Evolutionary conservation across 2,329 filamentous ascomycete genomes (phyloP).

Genomic region (Thelonectria blattea): DNA sequence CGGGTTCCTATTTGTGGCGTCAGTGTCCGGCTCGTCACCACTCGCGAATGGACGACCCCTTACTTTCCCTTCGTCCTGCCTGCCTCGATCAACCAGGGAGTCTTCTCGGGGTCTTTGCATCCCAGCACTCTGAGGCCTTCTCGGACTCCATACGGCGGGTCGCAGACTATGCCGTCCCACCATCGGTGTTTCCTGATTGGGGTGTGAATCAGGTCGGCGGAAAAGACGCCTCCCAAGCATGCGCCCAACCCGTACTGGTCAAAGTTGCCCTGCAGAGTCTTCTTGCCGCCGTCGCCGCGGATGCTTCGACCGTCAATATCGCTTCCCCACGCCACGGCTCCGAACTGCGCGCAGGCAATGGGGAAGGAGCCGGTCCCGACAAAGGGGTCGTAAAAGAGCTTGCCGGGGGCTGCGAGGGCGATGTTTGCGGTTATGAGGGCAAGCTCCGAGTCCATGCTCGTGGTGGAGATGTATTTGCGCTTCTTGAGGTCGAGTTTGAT

Average conservation of each 20-base stretch:
- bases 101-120: conserved; percentile 68
- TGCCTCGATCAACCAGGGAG: conserved; percentile 67
- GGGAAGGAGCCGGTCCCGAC: conserved; percentile 95
- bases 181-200: conserved; percentile 66
- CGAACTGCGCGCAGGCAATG: conserved; percentile 88
- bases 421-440: conserved; percentile 92
- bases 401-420: conserved; percentile 80
- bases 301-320: conserved; percentile 95
- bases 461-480: conserved; percentile 90
- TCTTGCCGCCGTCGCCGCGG: conserved; percentile 67
- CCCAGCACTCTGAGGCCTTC: conserved; percentile 92
- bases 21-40: conserved; percentile 17
- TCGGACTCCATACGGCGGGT: conserved; percentile 93
- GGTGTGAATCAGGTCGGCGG: conserved; percentile 86
- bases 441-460: conserved; percentile 95
- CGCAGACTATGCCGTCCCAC: conserved; percentile 91
- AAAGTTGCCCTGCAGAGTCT: conserved; percentile 72
- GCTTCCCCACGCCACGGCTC: conserved; percentile 80
- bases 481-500: conserved; percentile 90
- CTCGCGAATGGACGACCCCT: conserved; percentile 38
- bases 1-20: conserved; percentile 46
- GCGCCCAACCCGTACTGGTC: conserved; percentile 76
- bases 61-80: conserved; percentile 74
- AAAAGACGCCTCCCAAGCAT: conserved; percentile 77
- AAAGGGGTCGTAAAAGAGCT: conserved; percentile 92